Percentiles rank a stretch among this genome's conserved stretches.
phyloP scores from a whole-genome alignment of 768 basidiomycete genomes.

The Daedaleopsis sinensis region DNA sequence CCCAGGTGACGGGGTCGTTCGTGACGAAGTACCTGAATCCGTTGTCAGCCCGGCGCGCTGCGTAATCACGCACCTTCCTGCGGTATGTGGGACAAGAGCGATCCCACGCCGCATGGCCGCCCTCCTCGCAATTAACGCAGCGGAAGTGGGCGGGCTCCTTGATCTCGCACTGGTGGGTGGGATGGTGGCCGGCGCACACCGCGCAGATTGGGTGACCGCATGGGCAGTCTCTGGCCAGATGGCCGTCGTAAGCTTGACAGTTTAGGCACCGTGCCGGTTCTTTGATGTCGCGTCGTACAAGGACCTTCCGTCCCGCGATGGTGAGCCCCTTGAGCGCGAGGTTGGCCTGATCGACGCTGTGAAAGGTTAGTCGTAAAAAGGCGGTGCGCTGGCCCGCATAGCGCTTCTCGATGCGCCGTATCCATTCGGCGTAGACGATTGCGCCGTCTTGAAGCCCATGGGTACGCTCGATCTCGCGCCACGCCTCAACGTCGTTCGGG shows the following conservation, averaged over 20 bases:
- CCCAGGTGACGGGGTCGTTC: not conserved
- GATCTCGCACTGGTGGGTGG: constrained; percentile 22
- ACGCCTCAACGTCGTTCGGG: not conserved
- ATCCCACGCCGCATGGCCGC: constrained; percentile 35
- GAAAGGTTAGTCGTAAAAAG: no score
- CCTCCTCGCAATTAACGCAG: constrained; percentile 31
- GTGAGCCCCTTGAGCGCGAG: constrained; percentile 26
- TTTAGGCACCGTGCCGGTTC: no score
- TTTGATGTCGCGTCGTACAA: constrained; percentile 17
- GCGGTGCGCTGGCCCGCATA: constrained; percentile 23
- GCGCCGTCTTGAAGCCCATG: no score
- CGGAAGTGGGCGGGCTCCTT: not conserved
- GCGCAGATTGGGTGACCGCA: constrained; percentile 19
- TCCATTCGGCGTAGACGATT: constrained; percentile 24
- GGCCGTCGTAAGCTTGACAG: no score
- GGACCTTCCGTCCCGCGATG: constrained; percentile 18
- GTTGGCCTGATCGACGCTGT: constrained; percentile 29
- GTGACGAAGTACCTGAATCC: no score
- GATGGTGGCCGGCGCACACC: constrained; percentile 25
- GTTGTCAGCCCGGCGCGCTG: no score
- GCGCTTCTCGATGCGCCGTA: constrained; percentile 28
- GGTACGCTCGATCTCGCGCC: not conserved
- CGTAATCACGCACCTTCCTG: not conserved
- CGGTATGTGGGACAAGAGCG: constrained; percentile 21
- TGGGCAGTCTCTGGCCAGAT: no score